Evolutionary conservation across 2,329 filamentous ascomycete genomes (phyloP), one percentile per base, ranked within the genome.

Genomic region (Cadophora sp.): DNA sequence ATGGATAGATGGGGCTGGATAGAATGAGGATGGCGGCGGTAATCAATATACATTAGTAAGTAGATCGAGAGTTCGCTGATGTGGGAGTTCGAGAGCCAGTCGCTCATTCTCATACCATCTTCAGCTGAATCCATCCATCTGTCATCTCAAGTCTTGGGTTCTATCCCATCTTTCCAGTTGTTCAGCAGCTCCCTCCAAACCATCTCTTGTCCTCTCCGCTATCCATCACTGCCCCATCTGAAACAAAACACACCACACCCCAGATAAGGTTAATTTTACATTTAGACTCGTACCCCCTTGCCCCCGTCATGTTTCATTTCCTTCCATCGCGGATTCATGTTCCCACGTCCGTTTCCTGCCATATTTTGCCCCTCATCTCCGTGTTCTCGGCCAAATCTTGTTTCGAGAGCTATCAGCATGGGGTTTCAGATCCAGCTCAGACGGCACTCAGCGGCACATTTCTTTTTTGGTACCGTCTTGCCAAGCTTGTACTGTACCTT

Each of bases 321-420:
- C 56, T 59, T 59, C 56, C n/a, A 40, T 37, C 19, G n/a, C n/a
- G 55, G 55, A 6, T 22, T 22, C 43, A 5, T 22, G 19, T 12
- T 24, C 31, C 34, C 22, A 2, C 11, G 14, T 59, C 22, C 26
- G 31, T 26, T 9, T 26, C 2, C 51, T 40, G 16, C 55, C 55
- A 59, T 40, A 22, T 43, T n/a, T 59, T n/a, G 16, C 29, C 26
- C 29, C 19, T 58, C 19, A 34, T 59, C 56, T 43, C 56, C 9
- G 55, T 59, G 34, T 40, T 9, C 56, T 59, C 56, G 56, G 29
- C 56, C 56, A 59, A 59, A 59, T 59, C 34, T 55, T 27, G 56
- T 59, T 59, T 59, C 56, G 56, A 40, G 22, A 37, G 29, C 40
- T 3, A 43, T 43, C 40, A 19, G 14, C 55, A 58, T 24, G 55